These are phyloP conservation scores for Colletotrichum acutatum DNA, from an alignment of 2,329 filamentous ascomycete species.

Conservation along the genomic window DNA sequence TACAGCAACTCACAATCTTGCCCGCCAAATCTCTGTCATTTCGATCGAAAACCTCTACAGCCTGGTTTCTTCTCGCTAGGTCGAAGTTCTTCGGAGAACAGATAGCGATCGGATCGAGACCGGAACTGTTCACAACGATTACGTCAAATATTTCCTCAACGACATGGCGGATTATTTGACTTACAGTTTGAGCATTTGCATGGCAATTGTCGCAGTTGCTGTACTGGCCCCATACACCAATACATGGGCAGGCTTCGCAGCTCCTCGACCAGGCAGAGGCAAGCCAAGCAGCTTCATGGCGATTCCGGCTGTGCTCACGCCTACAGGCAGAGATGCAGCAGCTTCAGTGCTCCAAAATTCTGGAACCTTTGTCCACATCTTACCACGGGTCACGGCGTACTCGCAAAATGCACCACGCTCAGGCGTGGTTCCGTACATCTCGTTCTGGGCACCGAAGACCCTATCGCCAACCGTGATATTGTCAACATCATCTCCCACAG, in stretches of 20 bases:
- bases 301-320: conserved; percentile 56
- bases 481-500: conserved; percentile 35
- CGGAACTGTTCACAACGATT: too few species aligned
- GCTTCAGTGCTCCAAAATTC: conserved; percentile 55
- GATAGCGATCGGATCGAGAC: conserved; percentile 46
- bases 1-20: conserved; percentile 13
- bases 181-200: conserved; percentile 47
- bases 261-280: conserved; percentile 52
- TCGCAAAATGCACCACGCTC: conserved; percentile 55
- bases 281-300: conserved; percentile 55
- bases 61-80: conserved; percentile 45
- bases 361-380: conserved; percentile 53
- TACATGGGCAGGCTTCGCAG: conserved; percentile 36
- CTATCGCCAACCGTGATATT: conserved; percentile 40
- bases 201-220: conserved; percentile 42
- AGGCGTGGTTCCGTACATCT: conserved; percentile 24
- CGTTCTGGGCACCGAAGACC: conserved; percentile 39
- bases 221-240: conserved; percentile 44
- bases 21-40: conserved; percentile 45
- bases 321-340: conserved; percentile 57
- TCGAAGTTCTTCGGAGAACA: conserved; percentile 47
- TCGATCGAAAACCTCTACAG: conserved; percentile 54
- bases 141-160: too few species aligned
- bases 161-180: conserved; percentile 1
- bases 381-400: conserved; percentile 50